Base-by-base conservation (phyloP, 371 early-diverging fungal genomes). In the Circinella umbellata region DNA sequence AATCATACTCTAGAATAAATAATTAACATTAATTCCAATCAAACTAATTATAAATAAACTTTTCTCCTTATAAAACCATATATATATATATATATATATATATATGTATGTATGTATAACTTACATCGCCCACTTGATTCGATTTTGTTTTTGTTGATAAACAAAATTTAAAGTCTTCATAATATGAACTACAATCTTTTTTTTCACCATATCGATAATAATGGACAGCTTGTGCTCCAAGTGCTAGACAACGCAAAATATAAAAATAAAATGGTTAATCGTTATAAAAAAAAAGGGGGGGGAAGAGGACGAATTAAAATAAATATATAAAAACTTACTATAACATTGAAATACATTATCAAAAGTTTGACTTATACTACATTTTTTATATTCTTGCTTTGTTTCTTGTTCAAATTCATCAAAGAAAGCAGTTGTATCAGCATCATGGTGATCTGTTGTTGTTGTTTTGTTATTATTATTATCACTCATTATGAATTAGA, bases 121-220 rank as follows among this genome's bases (percentile, higher is more conserved):
- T 75, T 79, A 83, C 83, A 69, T 83, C 78, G 35, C 81, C 83
- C 34, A 61, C 67, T 63, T 79, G 73, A 46, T 73, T 72, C 4
- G 83, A 71, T 63, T 80, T 83, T 11, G 80, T 70, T 64, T 83
- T 83, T 3, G 81, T 79, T 46, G 66, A 72, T 13, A 79, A 62
- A 61, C 83, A 83, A 46, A 83, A 75, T 39, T 77, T 79, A 54
- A 83, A 80, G 47, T 80, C 79, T 35, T 83, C 83, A 79, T 79
- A 80, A 63, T 73, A 72, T 4, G 53, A 67, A 37, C 76, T 73
- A 53, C 83, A 83, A 66, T 83, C 79, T 37, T 78, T 83, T 62
- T 80, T 83, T 64, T 74, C 69, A 10, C 83, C 83, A 67, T 83
- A 83, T 35, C 83, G 76, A 64, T 83, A 83, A 64, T 83, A 83